A percentile compares a stretch with the other conserved stretches of the same genome.
Conservation (phyloP, 192 early-diverging fungal genomes). For the Phlyctochytrium bullatum region DNA sequence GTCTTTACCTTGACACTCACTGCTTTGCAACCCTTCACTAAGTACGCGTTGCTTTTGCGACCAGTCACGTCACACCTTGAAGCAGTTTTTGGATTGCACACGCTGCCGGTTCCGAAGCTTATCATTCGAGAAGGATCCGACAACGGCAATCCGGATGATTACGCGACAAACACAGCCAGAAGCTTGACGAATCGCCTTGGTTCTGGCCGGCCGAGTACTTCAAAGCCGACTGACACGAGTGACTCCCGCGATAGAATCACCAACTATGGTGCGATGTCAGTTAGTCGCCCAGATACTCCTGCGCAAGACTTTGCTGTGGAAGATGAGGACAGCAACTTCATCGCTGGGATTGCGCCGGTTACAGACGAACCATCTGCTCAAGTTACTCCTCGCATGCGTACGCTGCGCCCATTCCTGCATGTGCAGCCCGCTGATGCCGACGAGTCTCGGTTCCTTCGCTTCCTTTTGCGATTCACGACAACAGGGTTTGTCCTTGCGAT, state of each 20-base stretch:
- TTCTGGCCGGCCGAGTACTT: too few species aligned
- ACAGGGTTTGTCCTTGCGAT: slow-evolving; percentile 2
- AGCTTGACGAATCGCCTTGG: too few species aligned
- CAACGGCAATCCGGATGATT: too few species aligned
- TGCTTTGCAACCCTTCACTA: slow-evolving; percentile 68
- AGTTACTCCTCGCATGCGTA: too few species aligned
- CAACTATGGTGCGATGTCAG: background rate
- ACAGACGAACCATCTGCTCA: background rate
- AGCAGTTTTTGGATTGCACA: slow-evolving; percentile 6
- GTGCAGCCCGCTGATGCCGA: too few species aligned
- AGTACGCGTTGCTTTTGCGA: slow-evolving; percentile 64
- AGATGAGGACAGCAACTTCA: slow-evolving; percentile 1
- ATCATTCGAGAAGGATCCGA: background rate
- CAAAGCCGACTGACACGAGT: too few species aligned
- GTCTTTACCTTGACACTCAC: slow-evolving; percentile 58
- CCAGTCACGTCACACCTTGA: slow-evolving; percentile 50
- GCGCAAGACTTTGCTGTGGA: too few species aligned
- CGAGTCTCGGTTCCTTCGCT: too few species aligned
- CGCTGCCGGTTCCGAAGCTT: background rate
- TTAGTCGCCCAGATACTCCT: too few species aligned
- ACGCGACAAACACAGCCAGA: too few species aligned
- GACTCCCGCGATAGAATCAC: background rate
- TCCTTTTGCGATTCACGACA: too few species aligned
- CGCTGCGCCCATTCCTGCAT: too few species aligned
- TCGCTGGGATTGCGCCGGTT: background rate